These are phyloP conservation scores for Oxyria digyna DNA, from an alignment of 148 eudicot genomes.

Conservation along the genomic window DNA sequence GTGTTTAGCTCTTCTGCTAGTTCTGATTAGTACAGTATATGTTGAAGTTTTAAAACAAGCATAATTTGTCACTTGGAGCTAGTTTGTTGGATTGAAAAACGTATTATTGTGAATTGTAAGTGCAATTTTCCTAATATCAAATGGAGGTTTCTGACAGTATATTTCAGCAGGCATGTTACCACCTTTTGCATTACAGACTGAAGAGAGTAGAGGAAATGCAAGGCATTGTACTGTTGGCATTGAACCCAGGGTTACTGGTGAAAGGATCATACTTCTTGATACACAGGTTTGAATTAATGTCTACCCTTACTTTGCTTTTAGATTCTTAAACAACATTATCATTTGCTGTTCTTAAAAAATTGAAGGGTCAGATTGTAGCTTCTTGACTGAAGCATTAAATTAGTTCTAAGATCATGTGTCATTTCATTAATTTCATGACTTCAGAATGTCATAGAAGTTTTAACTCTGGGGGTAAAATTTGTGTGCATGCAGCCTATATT, in stretches of 20 bases:
- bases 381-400: not conserved
- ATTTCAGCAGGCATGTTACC: constrained; percentile 66
- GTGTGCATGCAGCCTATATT: constrained; percentile 51
- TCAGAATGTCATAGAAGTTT: not conserved
- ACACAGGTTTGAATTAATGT: constrained; percentile 45
- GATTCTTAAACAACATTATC: too few relatives aligned
- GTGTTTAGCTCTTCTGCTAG: not conserved
- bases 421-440: not conserved
- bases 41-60: too few relatives aligned
- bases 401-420: not conserved
- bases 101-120: not conserved
- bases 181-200: constrained; percentile 63
- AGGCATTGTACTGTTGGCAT: constrained; percentile 76
- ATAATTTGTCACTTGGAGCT: not conserved
- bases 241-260: constrained; percentile 75
- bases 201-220: constrained; percentile 67
- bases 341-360: not conserved
- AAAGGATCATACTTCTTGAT: constrained; percentile 84
- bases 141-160: not conserved
- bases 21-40: not conserved
- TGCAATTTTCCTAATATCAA: not conserved
- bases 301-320: not conserved
- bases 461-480: not conserved
- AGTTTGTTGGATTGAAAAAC: not conserved
- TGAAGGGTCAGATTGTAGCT: not conserved